Percentiles rank a stretch among this genome's conserved stretches.
Conservation (phyloP, 225 moss, liverwort and hornwort species). For the Pseudoscleropodium purum region DNA sequence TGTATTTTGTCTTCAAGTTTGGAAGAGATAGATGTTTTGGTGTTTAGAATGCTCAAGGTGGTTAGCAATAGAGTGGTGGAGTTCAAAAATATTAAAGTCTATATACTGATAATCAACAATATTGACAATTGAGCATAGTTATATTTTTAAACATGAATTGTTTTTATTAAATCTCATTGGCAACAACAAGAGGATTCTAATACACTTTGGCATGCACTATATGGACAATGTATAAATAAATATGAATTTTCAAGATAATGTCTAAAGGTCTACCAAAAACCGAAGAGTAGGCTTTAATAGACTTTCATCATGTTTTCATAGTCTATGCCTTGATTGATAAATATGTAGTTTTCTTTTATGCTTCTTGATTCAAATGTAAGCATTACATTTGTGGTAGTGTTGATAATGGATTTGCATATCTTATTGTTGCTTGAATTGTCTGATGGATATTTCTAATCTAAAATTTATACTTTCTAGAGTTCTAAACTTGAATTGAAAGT, state of each 20-base stretch:
- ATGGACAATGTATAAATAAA: not conserved
- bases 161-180: not conserved
- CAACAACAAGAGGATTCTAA: not conserved
- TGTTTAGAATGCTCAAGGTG: not conserved
- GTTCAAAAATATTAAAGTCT: not conserved
- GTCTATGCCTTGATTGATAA: not conserved
- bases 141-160: not conserved
- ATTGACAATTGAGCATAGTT: not conserved
- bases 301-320: not conserved
- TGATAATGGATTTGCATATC: not conserved
- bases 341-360: not conserved
- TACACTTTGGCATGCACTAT: not conserved
- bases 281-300: not conserved
- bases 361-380: not conserved
- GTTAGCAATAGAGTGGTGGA: not conserved
- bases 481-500: not conserved
- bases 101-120: accelerated
- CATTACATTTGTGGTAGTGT: not conserved
- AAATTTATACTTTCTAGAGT: not conserved
- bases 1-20: not conserved
- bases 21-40: not conserved
- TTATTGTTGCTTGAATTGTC: not conserved
- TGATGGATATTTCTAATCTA: not conserved
- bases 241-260: not conserved
- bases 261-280: not conserved